These are phyloP conservation scores for Tetrahymena elliotti DNA, from an alignment of 73 alveolate species.

Conservation along the genomic window DNA sequence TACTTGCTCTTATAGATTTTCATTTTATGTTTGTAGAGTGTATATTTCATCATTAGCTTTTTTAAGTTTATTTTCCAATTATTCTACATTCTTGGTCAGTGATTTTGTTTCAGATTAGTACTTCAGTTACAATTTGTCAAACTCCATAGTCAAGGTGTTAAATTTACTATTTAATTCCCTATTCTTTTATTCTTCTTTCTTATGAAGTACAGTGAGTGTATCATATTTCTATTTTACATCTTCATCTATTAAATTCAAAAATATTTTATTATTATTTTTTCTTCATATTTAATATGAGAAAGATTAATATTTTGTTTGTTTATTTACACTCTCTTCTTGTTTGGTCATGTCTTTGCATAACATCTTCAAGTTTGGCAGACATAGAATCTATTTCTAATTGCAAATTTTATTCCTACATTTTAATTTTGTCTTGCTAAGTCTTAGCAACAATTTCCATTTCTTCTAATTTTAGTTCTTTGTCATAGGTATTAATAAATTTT, in stretches of 20 bases:
- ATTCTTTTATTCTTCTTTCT: background rate
- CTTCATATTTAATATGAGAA: background rate
- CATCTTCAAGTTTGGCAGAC: conserved; percentile 1
- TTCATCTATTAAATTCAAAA: background rate
- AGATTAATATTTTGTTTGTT: background rate
- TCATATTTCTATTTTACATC: background rate
- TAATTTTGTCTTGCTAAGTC: background rate
- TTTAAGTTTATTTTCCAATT: background rate
- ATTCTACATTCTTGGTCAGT: background rate
- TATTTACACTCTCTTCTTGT: background rate
- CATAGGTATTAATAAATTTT: conserved; percentile 3
- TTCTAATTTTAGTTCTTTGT: conserved; percentile 10
- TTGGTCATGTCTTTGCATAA: background rate
- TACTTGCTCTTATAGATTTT: background rate
- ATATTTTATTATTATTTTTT: background rate
- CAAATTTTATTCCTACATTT: conserved; percentile 6
- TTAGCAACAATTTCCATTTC: background rate
- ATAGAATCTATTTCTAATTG: conserved; percentile 11
- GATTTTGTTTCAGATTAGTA: background rate
- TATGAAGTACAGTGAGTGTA: background rate
- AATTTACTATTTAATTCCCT: background rate
- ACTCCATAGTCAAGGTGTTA: background rate
- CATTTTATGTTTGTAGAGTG: background rate
- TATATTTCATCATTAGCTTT: background rate
- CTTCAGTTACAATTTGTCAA: background rate